phyloP scores from a whole-genome alignment of 768 basidiomycete genomes.

The Panaeolus papilionaceus region DNA sequence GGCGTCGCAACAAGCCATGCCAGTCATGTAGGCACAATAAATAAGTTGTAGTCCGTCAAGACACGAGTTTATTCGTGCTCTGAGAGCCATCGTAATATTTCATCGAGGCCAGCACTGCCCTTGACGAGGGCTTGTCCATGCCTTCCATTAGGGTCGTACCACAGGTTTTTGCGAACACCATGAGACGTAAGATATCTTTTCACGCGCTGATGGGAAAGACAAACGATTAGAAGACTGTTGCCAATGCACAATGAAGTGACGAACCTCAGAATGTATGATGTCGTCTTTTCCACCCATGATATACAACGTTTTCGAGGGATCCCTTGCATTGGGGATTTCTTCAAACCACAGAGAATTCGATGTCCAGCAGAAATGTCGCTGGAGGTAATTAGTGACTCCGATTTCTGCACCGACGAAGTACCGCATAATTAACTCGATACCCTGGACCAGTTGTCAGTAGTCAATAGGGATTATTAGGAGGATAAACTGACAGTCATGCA shows the following conservation, averaged over 20 bases:
- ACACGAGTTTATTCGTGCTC: slow-evolving; percentile 29
- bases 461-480: slow-evolving; percentile 15
- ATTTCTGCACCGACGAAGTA: slow-evolving; percentile 91
- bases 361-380: slow-evolving; percentile 85
- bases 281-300: slow-evolving; percentile 85
- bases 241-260: slow-evolving; percentile 22
- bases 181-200: slow-evolving; percentile 78
- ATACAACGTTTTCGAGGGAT: slow-evolving; percentile 71
- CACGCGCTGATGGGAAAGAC: slow-evolving; percentile 56
- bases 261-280: slow-evolving; percentile 76
- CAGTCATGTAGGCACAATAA: neutral
- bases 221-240: neutral
- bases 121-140: slow-evolving; percentile 68
- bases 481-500: slow-evolving; percentile 61
- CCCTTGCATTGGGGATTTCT: slow-evolving; percentile 81
- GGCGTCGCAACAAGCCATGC: neutral
- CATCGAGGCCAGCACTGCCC: slow-evolving; percentile 56
- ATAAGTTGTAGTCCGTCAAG: neutral
- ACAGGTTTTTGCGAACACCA: slow-evolving; percentile 70
- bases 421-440: slow-evolving; percentile 78
- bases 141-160: slow-evolving; percentile 64
- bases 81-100: slow-evolving; percentile 70
- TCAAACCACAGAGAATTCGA: slow-evolving; percentile 91
- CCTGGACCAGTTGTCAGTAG: slow-evolving; percentile 48
- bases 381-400: slow-evolving; percentile 86